Base-by-base conservation (phyloP, 768 basidiomycete genomes). In the Boletus vermiculosoides region DNA sequence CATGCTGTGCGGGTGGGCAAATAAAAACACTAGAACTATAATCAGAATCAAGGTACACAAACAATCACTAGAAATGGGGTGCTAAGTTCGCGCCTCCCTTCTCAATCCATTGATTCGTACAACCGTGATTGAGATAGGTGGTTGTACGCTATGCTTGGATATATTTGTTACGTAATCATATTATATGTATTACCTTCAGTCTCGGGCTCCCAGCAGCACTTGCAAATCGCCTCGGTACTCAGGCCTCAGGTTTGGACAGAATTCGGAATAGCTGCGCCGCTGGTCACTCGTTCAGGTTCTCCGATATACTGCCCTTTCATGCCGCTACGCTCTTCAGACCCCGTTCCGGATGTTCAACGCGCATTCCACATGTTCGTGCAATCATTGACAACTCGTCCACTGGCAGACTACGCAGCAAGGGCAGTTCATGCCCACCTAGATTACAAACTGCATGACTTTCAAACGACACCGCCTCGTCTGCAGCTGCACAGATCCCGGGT, bases 311-410 rank as follows among this genome's bases (percentile, higher is more conserved):
- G 45, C 34, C 56, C 60, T 58, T 56, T 61, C 60, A 52, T 58
- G 42, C 54, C 55, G 44, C 60, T 65, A 71, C 55, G 59, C 52
- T 57, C 62, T 53, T 63, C 58, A 62, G 59, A 65, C 67, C 70
- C 65, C 63, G 59, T 57, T 69, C 58, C 55, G 53, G 62, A 58
- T 52, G 62, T 63, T 60, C 70, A 70, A 71, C 54, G 71, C 70
- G 63, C 62, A 64, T 48, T 63, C 70, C 70, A 70, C 70, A 73
- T 71, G 69, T 70, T 62, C 65, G 52, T 59, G 60, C 68, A 63
- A 70, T 51, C 55, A 67, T 54, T 54, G 60, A 62, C 66, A 56
- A 55, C 59, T 62, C 49, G 62, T 66, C 69, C 47, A n/a, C n/a
- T n/a, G n/a, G n/a, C n/a, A 57, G 56, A 53, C 66, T 66, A 55